Evolutionary conservation across 1,284 basidiomycete species (phyloP).

Genomic region (Phylloboletellus chloephorus): DNA sequence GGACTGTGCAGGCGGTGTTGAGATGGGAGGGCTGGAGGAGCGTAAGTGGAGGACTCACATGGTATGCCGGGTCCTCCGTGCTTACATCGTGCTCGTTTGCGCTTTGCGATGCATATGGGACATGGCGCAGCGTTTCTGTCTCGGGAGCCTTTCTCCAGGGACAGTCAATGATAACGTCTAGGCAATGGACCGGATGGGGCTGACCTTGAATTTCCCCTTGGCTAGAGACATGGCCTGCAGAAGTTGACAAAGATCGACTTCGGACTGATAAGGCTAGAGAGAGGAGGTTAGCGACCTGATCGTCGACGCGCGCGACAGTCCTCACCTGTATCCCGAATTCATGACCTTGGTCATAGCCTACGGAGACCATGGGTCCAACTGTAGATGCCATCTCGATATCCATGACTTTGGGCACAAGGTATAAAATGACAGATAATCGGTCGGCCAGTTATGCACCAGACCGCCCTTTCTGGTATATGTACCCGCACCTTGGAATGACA

Average conservation of each 20-base stretch:
- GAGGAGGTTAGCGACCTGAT: slow-evolving; percentile 2
- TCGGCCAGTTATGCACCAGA: slow-evolving; percentile 2
- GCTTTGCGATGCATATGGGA: slow-evolving; percentile 28
- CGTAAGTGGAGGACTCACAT: slow-evolving; percentile 4
- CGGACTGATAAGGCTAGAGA: slow-evolving; percentile 26
- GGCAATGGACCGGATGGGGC: slow-evolving; percentile 9
- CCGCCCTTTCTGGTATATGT: slow-evolving; percentile 24
- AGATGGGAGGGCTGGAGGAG: neutral
- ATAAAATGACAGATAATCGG: slow-evolving; percentile 18
- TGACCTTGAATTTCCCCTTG: slow-evolving; percentile 30
- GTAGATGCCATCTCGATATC: slow-evolving; percentile 32
- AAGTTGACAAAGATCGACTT: slow-evolving; percentile 45
- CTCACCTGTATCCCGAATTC: slow-evolving; percentile 23
- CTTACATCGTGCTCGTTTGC: slow-evolving; percentile 31
- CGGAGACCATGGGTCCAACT: slow-evolving; percentile 25
- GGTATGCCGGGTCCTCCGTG: slow-evolving; percentile 38
- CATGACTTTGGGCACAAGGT: slow-evolving; percentile 8
- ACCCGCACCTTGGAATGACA: slow-evolving; percentile 20
- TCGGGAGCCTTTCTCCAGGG: slow-evolving; percentile 33
- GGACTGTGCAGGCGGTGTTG: slow-evolving; percentile 29
- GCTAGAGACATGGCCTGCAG: slow-evolving; percentile 45
- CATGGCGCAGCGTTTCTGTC: slow-evolving; percentile 16
- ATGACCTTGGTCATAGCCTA: slow-evolving; percentile 18
- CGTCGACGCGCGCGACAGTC: neutral
- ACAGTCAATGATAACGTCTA: slow-evolving; percentile 13